Percentiles rank a stretch among this genome's conserved stretches.
Conservation (phyloP, 73 alveolate species). For the Effrenium voratum region DNA sequence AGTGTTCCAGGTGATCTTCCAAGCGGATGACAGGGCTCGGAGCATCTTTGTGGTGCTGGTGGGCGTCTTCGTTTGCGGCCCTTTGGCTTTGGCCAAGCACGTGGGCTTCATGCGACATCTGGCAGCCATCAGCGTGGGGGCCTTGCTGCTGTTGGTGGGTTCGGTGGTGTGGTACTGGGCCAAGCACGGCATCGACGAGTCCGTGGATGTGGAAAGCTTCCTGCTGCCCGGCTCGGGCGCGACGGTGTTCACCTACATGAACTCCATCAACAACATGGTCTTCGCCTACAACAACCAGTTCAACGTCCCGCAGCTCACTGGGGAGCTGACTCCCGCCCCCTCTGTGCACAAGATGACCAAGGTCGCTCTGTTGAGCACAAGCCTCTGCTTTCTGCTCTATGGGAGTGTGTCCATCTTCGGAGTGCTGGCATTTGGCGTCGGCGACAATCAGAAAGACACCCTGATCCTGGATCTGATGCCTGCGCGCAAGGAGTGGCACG, state of each 20-base stretch:
- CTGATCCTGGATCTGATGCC: not conserved
- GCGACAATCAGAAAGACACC: not conserved
- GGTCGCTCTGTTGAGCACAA: not conserved
- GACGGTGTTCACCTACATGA: conserved; percentile 20
- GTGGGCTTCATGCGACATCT: conserved; percentile 72
- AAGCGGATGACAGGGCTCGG: not conserved
- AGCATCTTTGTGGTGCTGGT: conserved; percentile 17
- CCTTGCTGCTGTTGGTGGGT: conserved; percentile 21
- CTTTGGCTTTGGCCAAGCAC: conserved; percentile 36
- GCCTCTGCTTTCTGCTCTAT: no score
- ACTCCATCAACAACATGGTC: conserved; percentile 2
- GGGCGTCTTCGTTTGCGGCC: conserved; percentile 50
- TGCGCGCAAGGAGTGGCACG: not conserved
- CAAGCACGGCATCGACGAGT: not conserved
- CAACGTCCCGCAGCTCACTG: not conserved
- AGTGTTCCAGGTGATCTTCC: conserved; percentile 42
- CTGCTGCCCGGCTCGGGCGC: not conserved
- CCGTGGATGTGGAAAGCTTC: not conserved
- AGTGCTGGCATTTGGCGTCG: not conserved
- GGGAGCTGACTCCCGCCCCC: not conserved
- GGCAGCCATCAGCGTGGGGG: conserved; percentile 45
- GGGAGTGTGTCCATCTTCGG: not conserved
- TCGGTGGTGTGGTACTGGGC: conserved; percentile 33
- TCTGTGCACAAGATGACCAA: not conserved
- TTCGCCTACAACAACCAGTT: not conserved